These are phyloP conservation scores for Ascochyta fabae DNA, from an alignment of 2,329 filamentous ascomycete species.

Conservation along the genomic window DNA sequence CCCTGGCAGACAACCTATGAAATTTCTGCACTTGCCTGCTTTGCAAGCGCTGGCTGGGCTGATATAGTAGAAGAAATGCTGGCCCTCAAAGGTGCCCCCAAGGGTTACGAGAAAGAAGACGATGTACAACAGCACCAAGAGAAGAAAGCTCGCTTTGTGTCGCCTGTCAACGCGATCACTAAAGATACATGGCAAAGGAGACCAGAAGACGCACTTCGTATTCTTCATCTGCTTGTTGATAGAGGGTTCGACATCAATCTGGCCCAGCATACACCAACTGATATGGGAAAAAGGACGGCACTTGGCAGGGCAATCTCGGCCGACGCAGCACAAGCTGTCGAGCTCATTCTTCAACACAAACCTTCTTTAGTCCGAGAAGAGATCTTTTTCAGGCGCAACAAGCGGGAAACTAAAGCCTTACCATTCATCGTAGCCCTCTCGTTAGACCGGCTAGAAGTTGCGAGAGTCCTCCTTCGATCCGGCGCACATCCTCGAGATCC, in stretches of 20 bases:
- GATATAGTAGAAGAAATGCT: slow-evolving; percentile 28
- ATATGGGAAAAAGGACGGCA: slow-evolving; percentile 21
- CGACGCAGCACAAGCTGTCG: slow-evolving; percentile 27
- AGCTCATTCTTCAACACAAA: slow-evolving; percentile 24
- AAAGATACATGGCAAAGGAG: slow-evolving; percentile 30
- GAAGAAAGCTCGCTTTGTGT: slow-evolving; percentile 22
- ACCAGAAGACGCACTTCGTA: slow-evolving; percentile 29
- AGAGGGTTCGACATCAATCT: slow-evolving; percentile 21
- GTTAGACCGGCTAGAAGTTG: slow-evolving; percentile 19
- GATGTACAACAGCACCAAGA: slow-evolving; percentile 26
- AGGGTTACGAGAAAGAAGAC: slow-evolving; percentile 25
- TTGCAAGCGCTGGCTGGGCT: slow-evolving; percentile 26
- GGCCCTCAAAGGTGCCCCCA: slow-evolving; percentile 16
- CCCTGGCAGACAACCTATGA: slow-evolving; percentile 30
- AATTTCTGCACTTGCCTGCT: slow-evolving; percentile 24
- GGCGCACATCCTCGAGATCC: slow-evolving; percentile 27
- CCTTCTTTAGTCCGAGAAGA: slow-evolving; percentile 23
- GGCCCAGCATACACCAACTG: slow-evolving; percentile 23
- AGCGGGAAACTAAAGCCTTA: slow-evolving; percentile 24
- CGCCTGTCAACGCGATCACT: slow-evolving; percentile 24
- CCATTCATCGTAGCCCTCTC: slow-evolving; percentile 24
- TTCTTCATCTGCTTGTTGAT: slow-evolving; percentile 23
- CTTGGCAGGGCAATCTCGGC: slow-evolving; percentile 23
- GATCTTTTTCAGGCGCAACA: slow-evolving; percentile 23
- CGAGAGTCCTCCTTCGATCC: slow-evolving; percentile 23